Base-by-base conservation (phyloP, 352 stramenopile species). In the Globisporangium paddicum region DNA sequence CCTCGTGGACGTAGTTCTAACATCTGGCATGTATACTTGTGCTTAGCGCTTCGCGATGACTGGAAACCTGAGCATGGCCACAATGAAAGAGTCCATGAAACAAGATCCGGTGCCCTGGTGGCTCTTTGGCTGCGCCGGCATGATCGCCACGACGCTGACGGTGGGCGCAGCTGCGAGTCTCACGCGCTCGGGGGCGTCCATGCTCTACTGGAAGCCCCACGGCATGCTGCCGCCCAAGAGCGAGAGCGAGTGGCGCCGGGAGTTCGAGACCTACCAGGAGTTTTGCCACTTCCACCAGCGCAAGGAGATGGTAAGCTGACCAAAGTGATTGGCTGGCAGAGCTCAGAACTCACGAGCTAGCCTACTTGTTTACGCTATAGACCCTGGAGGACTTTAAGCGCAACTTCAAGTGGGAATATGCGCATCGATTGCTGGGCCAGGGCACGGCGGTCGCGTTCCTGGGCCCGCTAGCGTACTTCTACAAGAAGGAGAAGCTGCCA, bases 371-470 rank as follows among this genome's bases (percentile, higher is more conserved):
- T n/a, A 32, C 30, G 19, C 40, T 53, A 34, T 59, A 90, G 96
- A 97, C 79, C 7, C 63, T 98, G 16, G 93, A 98, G 1, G 96
- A 99, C 21, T 99, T 99, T 66, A 97, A 98, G 67, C 87, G 74
- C 11, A 98, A 98, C 62, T 98, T 96, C 71, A 97, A 87, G 58
- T 90, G 78, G 75, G 87, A 97, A 64, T 87, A 75, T 30, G 64
- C 87, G 47, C 97, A 99, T 74, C 79, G 96, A 8, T 96, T 98
- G 75, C 77, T 98, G 6, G 96, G 97, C 18, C 66, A 97, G 40
- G 65, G 83, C 16, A 91, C 98, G 6, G 93, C 94, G 13, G 60
- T 98, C 5, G 75, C 88, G 21, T 99, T 98, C 67, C 70, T 79
- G 19, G 71, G 86, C 0, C 96, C 96, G 1, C 82, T 97, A 28